Evolutionary conservation across 2,329 filamentous ascomycete genomes (phyloP).

Genomic region (Pseudogymnoascus sp.): DNA sequence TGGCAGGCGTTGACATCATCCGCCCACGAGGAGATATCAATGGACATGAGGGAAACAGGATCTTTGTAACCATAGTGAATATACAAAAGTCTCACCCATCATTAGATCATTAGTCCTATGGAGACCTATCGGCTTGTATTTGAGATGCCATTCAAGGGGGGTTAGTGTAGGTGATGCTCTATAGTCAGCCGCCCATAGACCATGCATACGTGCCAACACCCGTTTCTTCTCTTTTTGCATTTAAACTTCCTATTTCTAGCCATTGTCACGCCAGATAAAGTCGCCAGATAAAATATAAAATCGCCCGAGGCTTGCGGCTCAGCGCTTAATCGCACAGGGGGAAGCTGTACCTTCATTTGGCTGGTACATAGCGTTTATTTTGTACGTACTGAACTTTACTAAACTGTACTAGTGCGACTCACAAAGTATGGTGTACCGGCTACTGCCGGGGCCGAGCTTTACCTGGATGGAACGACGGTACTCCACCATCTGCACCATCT

Average conservation of each 20-base stretch:
- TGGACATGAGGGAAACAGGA: not conserved
- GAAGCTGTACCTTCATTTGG: too few relatives aligned
- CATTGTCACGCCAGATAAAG: not conserved
- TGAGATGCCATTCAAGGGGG: not conserved
- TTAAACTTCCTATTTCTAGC: not conserved
- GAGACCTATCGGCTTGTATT: not conserved
- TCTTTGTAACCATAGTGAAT: slow-evolving; percentile 4
- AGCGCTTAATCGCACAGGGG: not conserved
- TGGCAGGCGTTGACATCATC: slow-evolving; percentile 4
- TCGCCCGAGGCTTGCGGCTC: not conserved
- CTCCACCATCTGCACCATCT: not conserved
- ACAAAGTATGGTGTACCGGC: not conserved
- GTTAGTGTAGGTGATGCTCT: not conserved
- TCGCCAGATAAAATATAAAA: too few relatives aligned
- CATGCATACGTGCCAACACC: not conserved
- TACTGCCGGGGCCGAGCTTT: slow-evolving; percentile 1
- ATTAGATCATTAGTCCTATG: not conserved
- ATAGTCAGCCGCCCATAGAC: not conserved
- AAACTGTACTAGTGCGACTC: not conserved
- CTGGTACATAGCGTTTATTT: too few relatives aligned
- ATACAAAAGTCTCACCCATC: not conserved
- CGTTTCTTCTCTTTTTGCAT: not conserved
- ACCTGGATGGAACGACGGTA: not conserved
- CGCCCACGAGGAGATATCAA: not conserved
- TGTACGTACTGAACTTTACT: too few relatives aligned